Percentiles rank a stretch among this genome's conserved stretches.
These are phyloP conservation scores for Seiridium unicorne DNA, from an alignment of 2,329 filamentous ascomycete species.

Conservation along the genomic window DNA sequence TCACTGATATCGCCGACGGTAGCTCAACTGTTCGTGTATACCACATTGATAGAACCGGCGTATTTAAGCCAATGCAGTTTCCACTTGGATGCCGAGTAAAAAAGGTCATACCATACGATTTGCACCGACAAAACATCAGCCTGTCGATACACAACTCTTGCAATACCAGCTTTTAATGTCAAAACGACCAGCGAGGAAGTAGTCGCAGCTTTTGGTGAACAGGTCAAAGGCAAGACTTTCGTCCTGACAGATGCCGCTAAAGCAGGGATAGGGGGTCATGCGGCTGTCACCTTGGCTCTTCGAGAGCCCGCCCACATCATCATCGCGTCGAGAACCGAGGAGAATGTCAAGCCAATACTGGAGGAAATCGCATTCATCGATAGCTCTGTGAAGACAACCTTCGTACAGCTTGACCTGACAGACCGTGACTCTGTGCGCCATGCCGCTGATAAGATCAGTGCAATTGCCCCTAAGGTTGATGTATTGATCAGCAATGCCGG, in stretches of 20 bases:
- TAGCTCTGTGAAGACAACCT: constrained; percentile 18
- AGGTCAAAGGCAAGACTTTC: constrained; percentile 19
- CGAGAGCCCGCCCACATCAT: constrained; percentile 19
- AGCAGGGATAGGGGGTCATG: constrained; percentile 19
- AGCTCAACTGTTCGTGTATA: too few species aligned
- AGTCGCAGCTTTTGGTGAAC: constrained; percentile 17
- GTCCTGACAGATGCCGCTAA: constrained; percentile 20
- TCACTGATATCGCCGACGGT: too few species aligned
- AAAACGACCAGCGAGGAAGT: constrained; percentile 21
- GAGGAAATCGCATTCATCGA: constrained; percentile 16
- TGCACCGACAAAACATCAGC: too few species aligned
- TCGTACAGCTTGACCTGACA: constrained; percentile 20
- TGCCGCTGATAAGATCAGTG: constrained; percentile 17
- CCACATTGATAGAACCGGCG: too few species aligned
- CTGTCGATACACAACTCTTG: background rate
- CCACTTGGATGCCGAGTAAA: too few species aligned
- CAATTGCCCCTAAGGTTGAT: constrained; percentile 17
- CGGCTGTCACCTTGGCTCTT: constrained; percentile 17
- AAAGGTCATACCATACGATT: too few species aligned
- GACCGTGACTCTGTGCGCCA: constrained; percentile 19
- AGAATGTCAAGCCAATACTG: constrained; percentile 19
- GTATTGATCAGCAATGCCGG: constrained; percentile 22
- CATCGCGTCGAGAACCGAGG: constrained; percentile 19
- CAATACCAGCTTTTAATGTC: constrained; percentile 17
- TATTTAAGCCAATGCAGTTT: too few species aligned